Base-by-base conservation (phyloP, 1,139 yeast species). In the Citeromyces hawaiiensis region DNA sequence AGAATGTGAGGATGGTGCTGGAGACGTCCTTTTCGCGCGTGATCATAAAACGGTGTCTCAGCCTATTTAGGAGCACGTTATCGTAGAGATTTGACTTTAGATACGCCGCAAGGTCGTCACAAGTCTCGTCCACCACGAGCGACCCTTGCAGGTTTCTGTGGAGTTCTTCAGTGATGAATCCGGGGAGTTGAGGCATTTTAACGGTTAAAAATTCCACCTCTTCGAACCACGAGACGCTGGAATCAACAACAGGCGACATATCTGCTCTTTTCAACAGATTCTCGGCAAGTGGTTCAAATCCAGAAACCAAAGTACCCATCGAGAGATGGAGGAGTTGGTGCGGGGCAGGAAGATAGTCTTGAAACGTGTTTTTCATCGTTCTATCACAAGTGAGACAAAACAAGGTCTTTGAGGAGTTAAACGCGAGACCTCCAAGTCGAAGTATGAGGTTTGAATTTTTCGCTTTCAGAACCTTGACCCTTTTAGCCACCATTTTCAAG, bases 371-470 rank as follows among this genome's bases (percentile, higher is more conserved):
- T 23, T 38, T 27, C 15, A 19, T 15, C 4, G 18, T 14, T 19
- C 31, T 38, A 18, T 27, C 17, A 17, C 35, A 23, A 3, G 21
- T 21, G 11, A 38, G 35, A n/a, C 36, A 35, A 16, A 38, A 25
- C 21, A 38, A 25, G 7, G 17, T 33, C 4, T 15, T 14, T 9
- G 36, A 15, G 14, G 39, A 8, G 36, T 38, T 38, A 11, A 30
- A 23, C 10, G 36, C 17, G n/a, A 33, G 21, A 5, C 36, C 36
- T 3, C 15, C 17, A 11, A 38, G 15, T 8, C 21, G 29, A 19
- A 33, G 17, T 14, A n/a, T 15, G 17, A 35, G 23, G 14, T 19
- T n/a, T 4, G 32, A 18, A 8, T 31, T 37, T 16, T 38, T 18
- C 34, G 34, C 34, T 14, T 33, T 23, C 7, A 38, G 21, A 19